Evolutionary conservation across 2,329 filamentous ascomycete species (phyloP).

Genomic region (Raffaelea albimanens): DNA sequence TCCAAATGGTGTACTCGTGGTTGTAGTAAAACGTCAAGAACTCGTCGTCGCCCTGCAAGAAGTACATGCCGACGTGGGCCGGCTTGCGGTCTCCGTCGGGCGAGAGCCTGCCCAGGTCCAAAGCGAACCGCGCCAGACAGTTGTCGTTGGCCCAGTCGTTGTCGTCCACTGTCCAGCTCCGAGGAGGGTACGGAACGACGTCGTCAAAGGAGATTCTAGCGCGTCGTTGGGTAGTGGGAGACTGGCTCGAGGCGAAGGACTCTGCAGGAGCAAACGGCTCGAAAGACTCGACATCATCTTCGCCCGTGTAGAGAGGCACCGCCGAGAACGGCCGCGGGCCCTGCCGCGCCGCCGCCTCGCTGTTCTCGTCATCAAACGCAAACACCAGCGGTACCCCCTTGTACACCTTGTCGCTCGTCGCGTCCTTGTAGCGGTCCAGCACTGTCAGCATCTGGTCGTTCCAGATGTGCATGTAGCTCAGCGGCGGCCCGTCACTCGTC

Average conservation of each 20-base stretch:
- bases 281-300: not conserved
- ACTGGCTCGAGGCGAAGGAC: no score
- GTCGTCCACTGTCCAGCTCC: constrained; percentile 10
- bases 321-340: constrained; percentile 5
- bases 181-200: constrained; percentile 1
- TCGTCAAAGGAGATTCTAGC: constrained; percentile 2
- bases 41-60: constrained; percentile 13
- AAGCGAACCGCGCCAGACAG: constrained; percentile 11
- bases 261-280: no score
- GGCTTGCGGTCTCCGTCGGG: not conserved
- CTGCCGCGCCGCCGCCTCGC: constrained; percentile 1
- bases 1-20: constrained; percentile 11
- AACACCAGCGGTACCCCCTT: constrained; percentile 10
- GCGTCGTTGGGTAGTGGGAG: not conserved
- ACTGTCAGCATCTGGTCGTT: constrained; percentile 12
- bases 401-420: constrained; percentile 4
- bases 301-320: constrained; percentile 8
- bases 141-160: constrained; percentile 6
- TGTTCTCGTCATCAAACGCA: constrained; percentile 9
- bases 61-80: constrained; percentile 6
- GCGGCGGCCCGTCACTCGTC: not conserved
- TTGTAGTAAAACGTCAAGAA: constrained; percentile 9
- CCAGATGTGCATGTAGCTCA: constrained; percentile 10
- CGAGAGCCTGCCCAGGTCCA: constrained; percentile 9
- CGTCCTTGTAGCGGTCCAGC: constrained; percentile 9